Base-by-base conservation (phyloP, 176 grass and related monocot species). In the Leersia perrieri region DNA sequence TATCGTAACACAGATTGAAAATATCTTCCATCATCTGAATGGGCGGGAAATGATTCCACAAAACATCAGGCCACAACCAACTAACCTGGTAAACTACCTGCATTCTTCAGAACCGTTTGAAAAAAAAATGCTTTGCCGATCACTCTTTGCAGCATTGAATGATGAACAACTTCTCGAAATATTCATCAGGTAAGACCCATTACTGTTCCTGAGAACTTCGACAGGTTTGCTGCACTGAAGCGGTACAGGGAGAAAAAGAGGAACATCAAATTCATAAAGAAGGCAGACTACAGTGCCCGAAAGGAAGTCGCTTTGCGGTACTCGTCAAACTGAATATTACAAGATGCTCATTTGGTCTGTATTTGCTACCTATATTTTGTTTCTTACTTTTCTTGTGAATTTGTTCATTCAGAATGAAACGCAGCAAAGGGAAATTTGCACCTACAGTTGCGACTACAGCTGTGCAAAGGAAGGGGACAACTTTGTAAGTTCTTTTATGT, bases 391-490 rank as follows among this genome's bases (percentile, higher is more conserved):
- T n/a, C 30, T 31, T 63, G 55, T 9, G 11, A 32, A 11, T 67
- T 33, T 55, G 9, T 2, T 63, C 26, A 7, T 49, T 61, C 74
- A 84, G 89, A 64, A 91, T 91, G 72, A 44, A 82, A 25, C 89
- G 84, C 18, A 45, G 14, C 35, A 80, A 72, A 47, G 89, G 89
- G 32, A 82, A 83, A n/a, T 91, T 91, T 80, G 76, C 63, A 7
- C 63, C 62, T 15, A 75, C 74, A 15, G 65, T 26, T 2, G 45
- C 12, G 63, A 72, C 29, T 20, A 16, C 29, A 1, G 4, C 14
- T 20, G 49, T 40, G 18, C 70, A 61, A 28, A 4, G 11, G n/a
- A 28, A 83, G 38, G 40, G 41, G 22, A 80, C 27, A 10, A 38
- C 15, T 72, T 73, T 47, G 83, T 89, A 49, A 78, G 88, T 27